A percentile compares a stretch with the other conserved stretches of the same genome.
These are phyloP conservation scores for Dysphania ambrosioides DNA, from an alignment of 148 eudicot species.

Conservation along the genomic window DNA sequence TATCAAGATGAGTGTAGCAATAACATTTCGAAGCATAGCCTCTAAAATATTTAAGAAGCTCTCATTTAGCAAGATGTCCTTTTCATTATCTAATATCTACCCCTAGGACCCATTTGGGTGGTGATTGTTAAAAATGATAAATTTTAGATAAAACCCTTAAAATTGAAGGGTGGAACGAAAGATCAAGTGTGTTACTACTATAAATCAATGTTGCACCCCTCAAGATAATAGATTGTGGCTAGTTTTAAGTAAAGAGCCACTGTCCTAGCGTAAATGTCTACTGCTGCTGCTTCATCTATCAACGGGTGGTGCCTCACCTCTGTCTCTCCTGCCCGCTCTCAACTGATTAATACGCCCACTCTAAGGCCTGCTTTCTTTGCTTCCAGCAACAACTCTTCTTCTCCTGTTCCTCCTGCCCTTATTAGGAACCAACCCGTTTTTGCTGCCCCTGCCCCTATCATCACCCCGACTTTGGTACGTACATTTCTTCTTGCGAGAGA, in stretches of 20 bases:
- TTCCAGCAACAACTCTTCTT: conserved; percentile 25
- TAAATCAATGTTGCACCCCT: not conserved
- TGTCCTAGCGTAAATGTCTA: not conserved
- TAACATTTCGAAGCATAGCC: not conserved
- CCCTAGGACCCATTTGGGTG: conserved; percentile 15
- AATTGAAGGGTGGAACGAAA: conserved; percentile 11
- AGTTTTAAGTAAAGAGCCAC: too few species aligned
- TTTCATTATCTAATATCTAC: conserved; percentile 39
- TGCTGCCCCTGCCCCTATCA: conserved; percentile 79
- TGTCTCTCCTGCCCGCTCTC: conserved; percentile 16
- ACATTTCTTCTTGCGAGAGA: too few species aligned
- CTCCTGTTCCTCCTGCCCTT: conserved; percentile 53
- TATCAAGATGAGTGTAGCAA: conserved; percentile 10
- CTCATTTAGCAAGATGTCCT: conserved; percentile 21
- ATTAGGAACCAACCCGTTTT: conserved; percentile 84
- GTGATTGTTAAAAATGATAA: not conserved
- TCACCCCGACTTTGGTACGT: conserved; percentile 69
- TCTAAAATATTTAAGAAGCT: conserved; percentile 20
- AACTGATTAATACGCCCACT: not conserved
- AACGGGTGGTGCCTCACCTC: conserved; percentile 25
- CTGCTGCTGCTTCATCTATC: conserved; percentile 21
- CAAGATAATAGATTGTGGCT: not conserved
- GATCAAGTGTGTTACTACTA: not conserved
- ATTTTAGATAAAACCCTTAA: conserved; percentile 8
- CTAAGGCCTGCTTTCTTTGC: conserved; percentile 26